Base-by-base conservation (phyloP, 2,329 filamentous ascomycete species). In the Sphaerulina vaccinii region DNA sequence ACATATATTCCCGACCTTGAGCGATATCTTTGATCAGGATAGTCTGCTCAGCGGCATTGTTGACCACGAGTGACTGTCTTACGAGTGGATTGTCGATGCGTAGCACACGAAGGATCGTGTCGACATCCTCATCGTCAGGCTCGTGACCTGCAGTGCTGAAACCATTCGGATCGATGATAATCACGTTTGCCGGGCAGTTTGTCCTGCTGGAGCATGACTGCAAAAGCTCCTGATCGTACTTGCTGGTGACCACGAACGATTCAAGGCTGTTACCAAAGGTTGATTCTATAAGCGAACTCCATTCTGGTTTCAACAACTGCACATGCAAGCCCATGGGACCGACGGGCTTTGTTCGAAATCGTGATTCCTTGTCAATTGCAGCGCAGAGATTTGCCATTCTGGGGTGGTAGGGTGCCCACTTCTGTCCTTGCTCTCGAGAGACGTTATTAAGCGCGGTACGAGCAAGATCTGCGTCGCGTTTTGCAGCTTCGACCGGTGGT, bases 291-390 rank as follows among this genome's bases (percentile, higher is more conserved):
- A 95, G 83, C 0, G 82, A 80, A 1, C 86, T 87, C 93, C 93
- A 99, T 61, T 88, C 79, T 1, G 88, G 86, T 59, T 92, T 85
- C 29, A 83, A 73, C 19, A 99, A 74, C 59, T 83, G 84, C 45
- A 99, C 79, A 63, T 93, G 81, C 19, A 83, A 75, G 23, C 91
- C 93, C 11, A 97, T 75, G 0, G 93, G 93, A 0, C 93, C 93
- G 27, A 97, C 76, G 2, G 93, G 93, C 56, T 80, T 85, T 37
- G 80, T 74, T 19, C 76, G 73, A 65, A 95, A 97, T 0, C 83
- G 77, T 2, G 57, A 69, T 51, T 95, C 88, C n/a, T 75, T 73
- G 5, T 82, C 77, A 55, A 97, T 88, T n/a, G 79, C 79, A 47
- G 72, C 76, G 5, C 95, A 71, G 2, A 96, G 79, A 1, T 75